Evolutionary conservation across 2,329 filamentous ascomycete genomes (phyloP).

Genomic region (Ramichloridium luteum): DNA sequence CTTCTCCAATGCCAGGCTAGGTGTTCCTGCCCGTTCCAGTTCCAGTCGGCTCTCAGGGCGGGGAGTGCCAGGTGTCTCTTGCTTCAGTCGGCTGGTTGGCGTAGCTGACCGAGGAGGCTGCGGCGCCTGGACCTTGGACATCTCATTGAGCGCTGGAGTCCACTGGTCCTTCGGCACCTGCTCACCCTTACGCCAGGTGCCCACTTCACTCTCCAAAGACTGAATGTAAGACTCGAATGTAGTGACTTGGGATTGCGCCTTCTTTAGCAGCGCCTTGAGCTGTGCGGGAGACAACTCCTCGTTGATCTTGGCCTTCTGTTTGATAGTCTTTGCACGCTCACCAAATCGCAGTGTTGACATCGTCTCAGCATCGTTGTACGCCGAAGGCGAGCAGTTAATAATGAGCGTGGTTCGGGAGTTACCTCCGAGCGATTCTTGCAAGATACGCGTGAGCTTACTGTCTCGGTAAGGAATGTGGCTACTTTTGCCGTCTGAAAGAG

Average conservation of each 20-base stretch:
- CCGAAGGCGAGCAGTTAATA: slow-evolving; percentile 97
- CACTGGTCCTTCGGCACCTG: slow-evolving; percentile 79
- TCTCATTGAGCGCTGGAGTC: slow-evolving; percentile 52
- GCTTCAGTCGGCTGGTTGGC: slow-evolving; percentile 41
- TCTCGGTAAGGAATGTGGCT: slow-evolving; percentile 93
- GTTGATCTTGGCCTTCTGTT: slow-evolving; percentile 99
- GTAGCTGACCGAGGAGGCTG: slow-evolving; percentile 46
- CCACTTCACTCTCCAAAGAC: slow-evolving; percentile 71
- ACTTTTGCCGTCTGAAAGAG: slow-evolving; percentile 91
- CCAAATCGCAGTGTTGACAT: slow-evolving; percentile 86
- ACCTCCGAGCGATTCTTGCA: slow-evolving; percentile 94
- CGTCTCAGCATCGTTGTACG: slow-evolving; percentile 94
- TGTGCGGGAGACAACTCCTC: slow-evolving; percentile 92
- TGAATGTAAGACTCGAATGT: slow-evolving; percentile 81
- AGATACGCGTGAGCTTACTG: slow-evolving; percentile 90
- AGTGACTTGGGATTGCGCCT: slow-evolving; percentile 78
- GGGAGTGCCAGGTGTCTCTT: slow-evolving; percentile 36
- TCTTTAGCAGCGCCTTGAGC: slow-evolving; percentile 84
- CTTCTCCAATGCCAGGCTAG: slow-evolving; percentile 79
- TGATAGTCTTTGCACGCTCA: slow-evolving; percentile 94
- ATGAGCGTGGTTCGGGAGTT: slow-evolving; percentile 98
- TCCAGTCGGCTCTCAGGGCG: slow-evolving; percentile 55
- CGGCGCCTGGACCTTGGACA: slow-evolving; percentile 31
- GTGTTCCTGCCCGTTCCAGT: slow-evolving; percentile 69
- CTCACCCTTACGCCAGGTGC: slow-evolving; percentile 78